Base-by-base conservation (phyloP, 306 rosid species). In the Begonia peltatifolia region DNA sequence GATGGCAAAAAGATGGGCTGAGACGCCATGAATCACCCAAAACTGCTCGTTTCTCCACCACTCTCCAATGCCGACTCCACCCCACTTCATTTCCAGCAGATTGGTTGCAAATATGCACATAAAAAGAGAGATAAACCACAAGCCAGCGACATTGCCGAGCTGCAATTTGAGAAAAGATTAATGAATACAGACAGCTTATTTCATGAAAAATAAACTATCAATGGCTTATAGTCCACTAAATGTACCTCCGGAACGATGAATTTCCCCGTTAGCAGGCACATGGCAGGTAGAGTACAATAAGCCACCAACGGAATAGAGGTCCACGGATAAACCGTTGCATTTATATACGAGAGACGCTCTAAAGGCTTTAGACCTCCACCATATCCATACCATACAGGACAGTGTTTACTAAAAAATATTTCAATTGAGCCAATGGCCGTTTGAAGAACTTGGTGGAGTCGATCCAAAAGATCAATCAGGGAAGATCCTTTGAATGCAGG, bases 1-100 rank as follows among this genome's bases (percentile, higher is more conserved):
- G 7, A 84, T 70, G 1, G 84, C 90, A 63, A 76, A 62, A 17
- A 84, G 12, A 53, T 84, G 74, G 11, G 90, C 73, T 36, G 87
- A 84, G 14, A 79, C 82, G 16, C 94, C 84, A 49, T 78, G 82
- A 10, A 81, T 79, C 46, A 84, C 82, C 94, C 90, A 84, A 66
- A 76, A 78, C 46, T 81, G 94, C 59, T 81, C 80, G 23, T 84
- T 84, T 75, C 90, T 81, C 94, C 87, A 81, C 94, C 86, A 84
- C 41, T 81, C 90, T 41, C 67, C 76, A 17, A 84, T 54, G 9
- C 80, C 64, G 10, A 78, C 82, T 55, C 84, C 82, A 65, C 90
- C 74, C 90, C 94, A 81, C 59, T 75, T 76, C 87, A 78, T 81
- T 70, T 84, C 94, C 49, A 84, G 62, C 23, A 76, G 52, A 58